These are phyloP conservation scores for Claviceps digitariae DNA, from an alignment of 2,329 filamentous ascomycete species.

Conservation along the genomic window DNA sequence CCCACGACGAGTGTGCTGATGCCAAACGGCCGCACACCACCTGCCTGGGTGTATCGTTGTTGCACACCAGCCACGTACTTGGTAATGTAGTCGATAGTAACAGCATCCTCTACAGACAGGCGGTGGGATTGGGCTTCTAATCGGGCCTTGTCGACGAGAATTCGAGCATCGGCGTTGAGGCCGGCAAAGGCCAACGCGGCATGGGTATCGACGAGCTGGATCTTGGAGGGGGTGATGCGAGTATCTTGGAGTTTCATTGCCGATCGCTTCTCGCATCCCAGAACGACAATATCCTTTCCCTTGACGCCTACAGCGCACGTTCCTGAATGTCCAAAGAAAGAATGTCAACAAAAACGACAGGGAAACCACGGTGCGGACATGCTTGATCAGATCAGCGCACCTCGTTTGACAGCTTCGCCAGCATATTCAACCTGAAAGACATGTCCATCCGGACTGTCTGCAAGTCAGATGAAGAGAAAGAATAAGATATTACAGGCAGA, in stretches of 20 bases:
- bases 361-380: conserved; percentile 6
- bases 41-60: conserved; percentile 97
- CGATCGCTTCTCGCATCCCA: conserved; percentile 96
- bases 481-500: background rate
- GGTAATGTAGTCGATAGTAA: conserved; percentile 98
- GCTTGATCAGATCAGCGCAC: conserved; percentile 30
- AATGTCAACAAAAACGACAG: conserved; percentile 4
- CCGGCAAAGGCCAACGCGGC: conserved; percentile 95
- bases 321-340: conserved; percentile 34
- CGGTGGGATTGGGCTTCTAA: conserved; percentile 96
- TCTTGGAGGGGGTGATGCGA: conserved; percentile 96
- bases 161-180: conserved; percentile 93
- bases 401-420: conserved; percentile 95
- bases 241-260: conserved; percentile 99
- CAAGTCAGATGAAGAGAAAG: conserved; percentile 27
- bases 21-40: conserved; percentile 95
- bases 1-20: conserved; percentile 97
- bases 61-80: conserved; percentile 97
- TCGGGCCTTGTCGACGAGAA: conserved; percentile 94
- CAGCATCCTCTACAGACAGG: conserved; percentile 91
- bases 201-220: conserved; percentile 88
- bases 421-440: conserved; percentile 99
- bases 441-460: conserved; percentile 82
- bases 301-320: conserved; percentile 98
- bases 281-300: conserved; percentile 82